phyloP scores from a whole-genome alignment of 306 rosid genomes.

The Castanea crenata region DNA sequence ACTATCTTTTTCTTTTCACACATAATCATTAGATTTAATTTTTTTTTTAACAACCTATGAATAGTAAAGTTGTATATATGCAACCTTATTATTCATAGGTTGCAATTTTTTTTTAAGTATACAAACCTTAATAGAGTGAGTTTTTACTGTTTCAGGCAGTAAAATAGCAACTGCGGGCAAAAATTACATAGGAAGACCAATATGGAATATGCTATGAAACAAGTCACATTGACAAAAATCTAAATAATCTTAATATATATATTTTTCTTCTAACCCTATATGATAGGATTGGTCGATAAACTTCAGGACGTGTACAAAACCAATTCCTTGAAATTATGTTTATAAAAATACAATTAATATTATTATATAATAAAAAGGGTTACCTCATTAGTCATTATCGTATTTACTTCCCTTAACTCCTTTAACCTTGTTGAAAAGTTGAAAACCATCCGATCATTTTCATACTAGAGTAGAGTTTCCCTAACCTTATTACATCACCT shows the following conservation, averaged over 20 bases:
- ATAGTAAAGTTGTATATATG: too few species aligned
- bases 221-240: background rate
- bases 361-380: background rate
- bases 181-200: too few species aligned
- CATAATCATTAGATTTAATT: too few species aligned
- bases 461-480: slow-evolving; percentile 22
- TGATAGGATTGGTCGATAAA: background rate
- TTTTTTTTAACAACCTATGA: too few species aligned
- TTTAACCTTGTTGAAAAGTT: background rate
- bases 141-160: too few species aligned
- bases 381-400: background rate
- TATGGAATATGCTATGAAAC: too few species aligned
- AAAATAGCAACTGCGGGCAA: too few species aligned
- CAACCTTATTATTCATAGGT: too few species aligned
- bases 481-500: slow-evolving; percentile 8
- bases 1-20: too few species aligned
- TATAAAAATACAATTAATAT: background rate
- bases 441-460: background rate
- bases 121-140: too few species aligned
- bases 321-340: background rate
- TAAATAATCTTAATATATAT: background rate
- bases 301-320: background rate
- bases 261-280: background rate
- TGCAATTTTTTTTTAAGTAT: too few species aligned
- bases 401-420: background rate